These are phyloP conservation scores for Magnolia kwangsiensis DNA, from an alignment of 164 flowering plant species.

Conservation along the genomic window DNA sequence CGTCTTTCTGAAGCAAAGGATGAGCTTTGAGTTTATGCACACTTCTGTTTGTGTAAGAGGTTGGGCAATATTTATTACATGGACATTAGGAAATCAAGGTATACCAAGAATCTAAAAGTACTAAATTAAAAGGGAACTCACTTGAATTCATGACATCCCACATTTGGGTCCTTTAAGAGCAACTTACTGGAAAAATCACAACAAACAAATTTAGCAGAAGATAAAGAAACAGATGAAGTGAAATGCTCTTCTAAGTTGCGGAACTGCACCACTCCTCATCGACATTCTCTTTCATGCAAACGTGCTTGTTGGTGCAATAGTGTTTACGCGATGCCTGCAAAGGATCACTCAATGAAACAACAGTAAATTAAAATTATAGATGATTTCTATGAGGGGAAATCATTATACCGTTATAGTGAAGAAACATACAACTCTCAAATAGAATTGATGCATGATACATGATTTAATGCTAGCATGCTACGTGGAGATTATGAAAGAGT, in stretches of 20 bases:
- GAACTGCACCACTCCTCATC: slow-evolving; percentile 83
- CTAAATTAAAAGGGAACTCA: slow-evolving; percentile 31
- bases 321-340: slow-evolving; percentile 84
- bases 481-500: no score
- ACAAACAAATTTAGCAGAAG: slow-evolving; percentile 12
- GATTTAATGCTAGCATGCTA: no score
- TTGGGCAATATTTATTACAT: background rate
- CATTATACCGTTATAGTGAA: no score
- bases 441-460: no score
- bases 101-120: background rate
- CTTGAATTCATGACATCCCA: slow-evolving; percentile 70
- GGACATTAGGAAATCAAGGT: background rate
- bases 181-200: slow-evolving; percentile 54
- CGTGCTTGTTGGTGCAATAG: slow-evolving; percentile 66
- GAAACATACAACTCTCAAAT: no score
- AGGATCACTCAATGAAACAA: background rate
- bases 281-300: slow-evolving; percentile 57
- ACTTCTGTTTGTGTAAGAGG: slow-evolving; percentile 44
- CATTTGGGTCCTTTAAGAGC: slow-evolving; percentile 48
- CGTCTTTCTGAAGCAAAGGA: slow-evolving; percentile 80
- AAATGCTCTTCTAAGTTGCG: slow-evolving; percentile 6
- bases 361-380: background rate
- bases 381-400: background rate
- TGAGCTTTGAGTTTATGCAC: slow-evolving; percentile 62
- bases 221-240: background rate